A percentile compares a stretch with the other conserved stretches of the same genome.
Conservation (phyloP, 768 basidiomycete species). For the Termitomyces sp. region DNA sequence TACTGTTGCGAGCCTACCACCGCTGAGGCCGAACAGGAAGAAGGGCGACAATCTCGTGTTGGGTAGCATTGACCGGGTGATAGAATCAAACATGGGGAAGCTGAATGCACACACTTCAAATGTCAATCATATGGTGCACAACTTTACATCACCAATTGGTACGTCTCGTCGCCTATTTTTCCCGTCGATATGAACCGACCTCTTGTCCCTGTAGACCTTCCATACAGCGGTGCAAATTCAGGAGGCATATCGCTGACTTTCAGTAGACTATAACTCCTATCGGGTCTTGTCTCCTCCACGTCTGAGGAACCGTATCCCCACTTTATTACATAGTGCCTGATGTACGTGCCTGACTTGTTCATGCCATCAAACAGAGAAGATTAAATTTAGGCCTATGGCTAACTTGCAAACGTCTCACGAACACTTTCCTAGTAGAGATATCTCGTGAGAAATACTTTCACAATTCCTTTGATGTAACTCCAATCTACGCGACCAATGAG, state of each 20-base stretch:
- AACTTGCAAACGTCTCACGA: no score
- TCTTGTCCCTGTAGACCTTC: constrained; percentile 18
- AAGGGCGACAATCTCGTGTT: constrained; percentile 34
- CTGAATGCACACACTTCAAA: constrained; percentile 33
- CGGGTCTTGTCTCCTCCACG: no score
- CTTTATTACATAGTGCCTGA: no score
- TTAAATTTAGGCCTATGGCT: no score
- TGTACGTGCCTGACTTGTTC: no score
- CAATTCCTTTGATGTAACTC: no score
- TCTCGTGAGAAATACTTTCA: no score
- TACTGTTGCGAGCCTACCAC: constrained; percentile 22
- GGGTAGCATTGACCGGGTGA: constrained; percentile 31
- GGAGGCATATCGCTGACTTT: constrained; percentile 30
- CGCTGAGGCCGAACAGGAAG: constrained; percentile 40
- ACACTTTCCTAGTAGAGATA: no score
- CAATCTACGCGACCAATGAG: no score
- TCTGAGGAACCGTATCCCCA: no score
- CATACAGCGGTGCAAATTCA: constrained; percentile 15
- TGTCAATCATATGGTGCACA: constrained; percentile 53
- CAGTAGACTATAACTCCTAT: constrained; percentile 20
- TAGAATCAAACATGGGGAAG: constrained; percentile 39
- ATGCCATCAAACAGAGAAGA: no score
- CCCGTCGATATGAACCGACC: background rate
- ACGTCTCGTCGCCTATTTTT: constrained; percentile 12
- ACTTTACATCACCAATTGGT: constrained; percentile 74